phyloP scores from a whole-genome alignment of 1,284 basidiomycete species.

The Ganoderma sp. region DNA sequence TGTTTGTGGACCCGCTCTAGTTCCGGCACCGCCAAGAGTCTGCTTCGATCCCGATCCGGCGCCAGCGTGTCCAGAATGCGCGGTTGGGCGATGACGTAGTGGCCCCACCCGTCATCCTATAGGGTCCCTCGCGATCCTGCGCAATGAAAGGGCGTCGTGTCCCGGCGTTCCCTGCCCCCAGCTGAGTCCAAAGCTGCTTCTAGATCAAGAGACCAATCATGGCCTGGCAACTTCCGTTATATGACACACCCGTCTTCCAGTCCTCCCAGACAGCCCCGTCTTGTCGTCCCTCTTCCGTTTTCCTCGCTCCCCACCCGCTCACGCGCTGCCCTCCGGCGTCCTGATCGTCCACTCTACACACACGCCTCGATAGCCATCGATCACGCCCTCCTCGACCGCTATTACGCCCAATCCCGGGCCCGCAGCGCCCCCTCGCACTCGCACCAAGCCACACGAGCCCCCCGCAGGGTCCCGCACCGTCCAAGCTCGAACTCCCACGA shows the following conservation, averaged over 20 bases:
- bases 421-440: not conserved
- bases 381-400: not conserved
- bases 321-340: not conserved
- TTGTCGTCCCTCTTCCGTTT: not conserved
- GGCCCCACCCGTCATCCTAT: constrained; percentile 3
- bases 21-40: not conserved
- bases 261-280: not conserved
- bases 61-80: not conserved
- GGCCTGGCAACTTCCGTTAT: not conserved
- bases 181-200: not conserved
- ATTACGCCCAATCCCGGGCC: not conserved
- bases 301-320: not conserved
- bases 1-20: not conserved
- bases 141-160: constrained; percentile 2
- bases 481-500: not conserved
- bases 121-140: not conserved
- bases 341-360: not conserved
- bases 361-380: not conserved
- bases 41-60: not conserved
- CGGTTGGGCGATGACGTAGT: constrained; percentile 12
- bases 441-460: not conserved
- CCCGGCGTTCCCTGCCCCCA: not conserved
- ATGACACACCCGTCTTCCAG: not conserved
- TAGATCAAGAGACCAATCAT: not conserved
- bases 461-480: not conserved